Conservation (phyloP, 2,329 filamentous ascomycete species). For the Colletotrichum sp. region DNA sequence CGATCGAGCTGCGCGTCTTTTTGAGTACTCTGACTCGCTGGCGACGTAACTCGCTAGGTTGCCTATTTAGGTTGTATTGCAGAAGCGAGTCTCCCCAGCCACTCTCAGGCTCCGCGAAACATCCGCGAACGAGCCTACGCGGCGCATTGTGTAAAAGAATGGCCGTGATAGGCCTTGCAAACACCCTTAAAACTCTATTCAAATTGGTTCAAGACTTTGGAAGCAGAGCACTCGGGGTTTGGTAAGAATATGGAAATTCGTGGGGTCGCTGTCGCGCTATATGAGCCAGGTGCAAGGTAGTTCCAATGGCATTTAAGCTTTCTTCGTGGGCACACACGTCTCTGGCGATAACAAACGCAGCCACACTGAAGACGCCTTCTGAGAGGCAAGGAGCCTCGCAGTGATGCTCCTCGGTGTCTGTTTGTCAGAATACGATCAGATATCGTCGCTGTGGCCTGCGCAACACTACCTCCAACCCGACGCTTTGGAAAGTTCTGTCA, state of each 20-base stretch:
- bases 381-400: neutral
- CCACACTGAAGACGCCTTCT: neutral
- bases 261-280: neutral
- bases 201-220: neutral
- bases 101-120: neutral
- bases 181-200: neutral
- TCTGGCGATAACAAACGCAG: neutral
- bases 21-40: neutral
- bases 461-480: neutral
- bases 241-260: neutral
- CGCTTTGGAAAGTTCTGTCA: neutral
- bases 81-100: neutral
- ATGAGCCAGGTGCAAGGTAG: neutral
- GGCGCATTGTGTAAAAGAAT: neutral
- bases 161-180: neutral
- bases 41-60: neutral
- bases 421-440: neutral
- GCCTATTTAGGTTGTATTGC: neutral
- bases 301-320: neutral
- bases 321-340: neutral
- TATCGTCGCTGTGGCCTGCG: neutral
- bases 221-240: neutral
- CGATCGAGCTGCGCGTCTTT: neutral
- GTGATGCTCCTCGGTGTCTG: neutral
- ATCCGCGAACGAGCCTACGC: neutral